Conservation (phyloP, 1,139 yeast species). For the Blastobotrys serpentis region DNA sequence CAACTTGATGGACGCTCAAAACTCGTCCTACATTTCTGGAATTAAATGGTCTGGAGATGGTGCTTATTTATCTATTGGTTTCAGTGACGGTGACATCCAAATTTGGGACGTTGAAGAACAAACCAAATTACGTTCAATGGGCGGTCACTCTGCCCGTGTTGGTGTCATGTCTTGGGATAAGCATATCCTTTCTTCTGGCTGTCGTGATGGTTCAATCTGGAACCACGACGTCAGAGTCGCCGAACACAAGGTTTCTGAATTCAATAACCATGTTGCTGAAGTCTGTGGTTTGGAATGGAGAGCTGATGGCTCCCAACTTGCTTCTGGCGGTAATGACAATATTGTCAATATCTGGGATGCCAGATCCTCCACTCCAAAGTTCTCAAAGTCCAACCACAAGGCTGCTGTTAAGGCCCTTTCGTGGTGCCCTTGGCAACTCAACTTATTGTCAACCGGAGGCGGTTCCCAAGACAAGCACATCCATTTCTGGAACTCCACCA, state of each 20-base stretch:
- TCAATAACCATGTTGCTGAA: slow-evolving; percentile 77
- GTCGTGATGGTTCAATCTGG: slow-evolving; percentile 77
- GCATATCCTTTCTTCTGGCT: slow-evolving; percentile 79
- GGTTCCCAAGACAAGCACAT: slow-evolving; percentile 89
- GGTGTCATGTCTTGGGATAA: slow-evolving; percentile 86
- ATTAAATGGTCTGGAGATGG: slow-evolving; percentile 93
- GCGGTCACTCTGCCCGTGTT: slow-evolving; percentile 68
- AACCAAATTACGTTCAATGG: slow-evolving; percentile 73
- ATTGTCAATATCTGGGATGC: slow-evolving; percentile 94
- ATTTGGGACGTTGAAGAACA: slow-evolving; percentile 91
- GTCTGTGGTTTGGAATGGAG: slow-evolving; percentile 92
- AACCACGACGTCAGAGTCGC: slow-evolving; percentile 93
- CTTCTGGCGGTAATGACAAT: slow-evolving; percentile 94
- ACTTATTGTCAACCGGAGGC: slow-evolving; percentile 91
- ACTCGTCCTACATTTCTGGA: slow-evolving; percentile 56
- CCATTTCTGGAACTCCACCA: slow-evolving; percentile 93
- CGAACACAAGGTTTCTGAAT: slow-evolving; percentile 62
- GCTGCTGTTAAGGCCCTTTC: slow-evolving; percentile 96
- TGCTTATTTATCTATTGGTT: slow-evolving; percentile 79
- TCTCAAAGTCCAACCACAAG: slow-evolving; percentile 73
- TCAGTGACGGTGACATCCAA: slow-evolving; percentile 80
- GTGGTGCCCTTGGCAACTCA: slow-evolving; percentile 89
- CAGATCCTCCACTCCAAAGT: slow-evolving; percentile 69
- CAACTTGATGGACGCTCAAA: slow-evolving; percentile 56
- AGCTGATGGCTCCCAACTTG: slow-evolving; percentile 78